A percentile compares a stretch with the other conserved stretches of the same genome.
phyloP scores from a whole-genome alignment of 2,329 filamentous ascomycete genomes.

The Penicillium sp. region DNA sequence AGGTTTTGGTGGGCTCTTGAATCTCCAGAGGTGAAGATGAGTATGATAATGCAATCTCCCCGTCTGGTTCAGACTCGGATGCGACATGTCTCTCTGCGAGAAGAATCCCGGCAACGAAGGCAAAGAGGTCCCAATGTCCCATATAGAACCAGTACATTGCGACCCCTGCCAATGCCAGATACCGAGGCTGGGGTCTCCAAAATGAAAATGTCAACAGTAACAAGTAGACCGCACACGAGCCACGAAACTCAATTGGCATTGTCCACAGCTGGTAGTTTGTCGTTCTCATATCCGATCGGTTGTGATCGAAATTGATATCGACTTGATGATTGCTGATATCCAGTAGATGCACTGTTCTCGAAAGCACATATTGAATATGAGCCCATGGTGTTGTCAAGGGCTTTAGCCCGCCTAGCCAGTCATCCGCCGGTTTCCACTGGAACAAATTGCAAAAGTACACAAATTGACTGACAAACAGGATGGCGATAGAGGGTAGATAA shows the following conservation, averaged over 20 bases:
- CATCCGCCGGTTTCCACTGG: neutral
- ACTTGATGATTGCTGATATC: conserved; percentile 4
- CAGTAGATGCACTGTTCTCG: neutral
- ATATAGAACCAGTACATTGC: conserved; percentile 2
- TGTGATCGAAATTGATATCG: conserved; percentile 1
- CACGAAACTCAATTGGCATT: conserved; percentile 3
- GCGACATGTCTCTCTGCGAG: neutral
- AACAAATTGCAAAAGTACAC: neutral
- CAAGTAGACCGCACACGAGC: conserved; percentile 1
- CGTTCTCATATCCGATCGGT: neutral
- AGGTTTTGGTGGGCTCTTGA: neutral
- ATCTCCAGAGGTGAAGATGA: neutral
- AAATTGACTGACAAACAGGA: neutral
- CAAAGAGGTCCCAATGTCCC: conserved; percentile 7
- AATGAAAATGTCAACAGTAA: neutral
- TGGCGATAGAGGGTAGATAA: neutral
- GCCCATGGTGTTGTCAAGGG: neutral
- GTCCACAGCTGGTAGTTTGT: conserved; percentile 2
- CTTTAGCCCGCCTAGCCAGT: neutral
- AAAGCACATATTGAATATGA: neutral
- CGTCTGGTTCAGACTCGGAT: neutral
- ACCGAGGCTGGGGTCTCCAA: neutral
- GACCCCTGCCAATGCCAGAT: neutral
- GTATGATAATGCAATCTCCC: neutral
- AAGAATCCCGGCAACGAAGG: neutral